Conservation (phyloP, 805 yeast genomes). For the Vanderwaltozyma tropicalis region DNA sequence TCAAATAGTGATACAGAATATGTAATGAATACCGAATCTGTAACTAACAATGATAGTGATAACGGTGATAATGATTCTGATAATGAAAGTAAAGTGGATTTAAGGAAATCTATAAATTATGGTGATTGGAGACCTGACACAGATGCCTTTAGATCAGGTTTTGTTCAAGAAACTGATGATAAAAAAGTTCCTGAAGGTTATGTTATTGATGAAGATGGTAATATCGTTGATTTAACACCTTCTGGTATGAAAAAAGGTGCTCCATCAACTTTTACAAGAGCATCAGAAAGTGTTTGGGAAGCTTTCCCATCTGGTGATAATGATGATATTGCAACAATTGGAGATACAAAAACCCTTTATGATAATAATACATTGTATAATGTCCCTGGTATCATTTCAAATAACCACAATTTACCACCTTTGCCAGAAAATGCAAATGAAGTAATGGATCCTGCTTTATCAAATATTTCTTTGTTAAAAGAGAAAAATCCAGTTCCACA, state of each 20-base stretch:
- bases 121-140: slow-evolving; percentile 49
- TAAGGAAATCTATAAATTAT: neutral
- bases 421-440: slow-evolving; percentile 16
- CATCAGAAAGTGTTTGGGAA: slow-evolving; percentile 28
- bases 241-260: slow-evolving; percentile 19
- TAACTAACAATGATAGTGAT: neutral
- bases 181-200: slow-evolving; percentile 28
- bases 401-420: slow-evolving; percentile 24
- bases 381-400: slow-evolving; percentile 26
- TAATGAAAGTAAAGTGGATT: neutral
- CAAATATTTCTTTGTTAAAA: slow-evolving; percentile 16
- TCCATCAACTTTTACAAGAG: slow-evolving; percentile 22
- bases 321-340: slow-evolving; percentile 24
- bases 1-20: no score
- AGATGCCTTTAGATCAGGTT: slow-evolving; percentile 26
- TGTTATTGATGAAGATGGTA: slow-evolving; percentile 26
- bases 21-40: no score
- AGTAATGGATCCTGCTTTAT: neutral
- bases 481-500: slow-evolving; percentile 32
- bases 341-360: slow-evolving; percentile 27
- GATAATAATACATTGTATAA: slow-evolving; percentile 29
- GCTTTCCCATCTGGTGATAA: slow-evolving; percentile 25
- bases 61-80: slow-evolving; percentile 1
- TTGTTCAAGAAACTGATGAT: slow-evolving; percentile 33
- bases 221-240: slow-evolving; percentile 24